Conservation (phyloP, 805 yeast genomes). For the Nematodospora valgi region DNA sequence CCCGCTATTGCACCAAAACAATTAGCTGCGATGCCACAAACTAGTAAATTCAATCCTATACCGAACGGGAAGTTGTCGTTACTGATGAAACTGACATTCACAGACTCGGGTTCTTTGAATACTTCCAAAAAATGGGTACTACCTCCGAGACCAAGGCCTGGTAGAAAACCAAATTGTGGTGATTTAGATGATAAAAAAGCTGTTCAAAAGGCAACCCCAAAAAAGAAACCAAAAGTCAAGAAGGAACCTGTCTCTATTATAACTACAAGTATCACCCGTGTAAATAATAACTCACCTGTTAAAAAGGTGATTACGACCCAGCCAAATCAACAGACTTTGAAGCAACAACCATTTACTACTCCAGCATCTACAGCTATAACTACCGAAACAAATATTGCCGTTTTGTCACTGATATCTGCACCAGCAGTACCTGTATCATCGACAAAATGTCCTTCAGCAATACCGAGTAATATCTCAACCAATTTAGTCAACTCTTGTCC, state of each 20-base stretch:
- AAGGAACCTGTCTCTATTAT: background rate
- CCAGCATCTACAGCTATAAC: background rate
- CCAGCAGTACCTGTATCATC: background rate
- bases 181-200: conserved; percentile 6
- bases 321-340: background rate
- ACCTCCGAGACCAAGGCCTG: conserved; percentile 41
- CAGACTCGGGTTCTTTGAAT: conserved; percentile 15
- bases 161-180: conserved; percentile 31
- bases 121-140: conserved; percentile 39
- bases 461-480: background rate
- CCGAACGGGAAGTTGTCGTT: conserved; percentile 18
- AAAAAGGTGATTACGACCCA: background rate
- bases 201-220: conserved; percentile 4
- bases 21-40: conserved; percentile 28
- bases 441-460: background rate
- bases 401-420: background rate
- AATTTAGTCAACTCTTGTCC: no score
- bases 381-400: background rate
- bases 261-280: no score
- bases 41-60: conserved; percentile 18
- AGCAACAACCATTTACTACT: background rate
- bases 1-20: conserved; percentile 41
- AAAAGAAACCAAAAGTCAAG: conserved; percentile 7
- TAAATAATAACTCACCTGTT: background rate
- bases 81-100: conserved; percentile 8